These are phyloP conservation scores for Pseudogymnoascus verrucosus DNA, from an alignment of 2,329 filamentous ascomycete genomes.

Conservation along the genomic window DNA sequence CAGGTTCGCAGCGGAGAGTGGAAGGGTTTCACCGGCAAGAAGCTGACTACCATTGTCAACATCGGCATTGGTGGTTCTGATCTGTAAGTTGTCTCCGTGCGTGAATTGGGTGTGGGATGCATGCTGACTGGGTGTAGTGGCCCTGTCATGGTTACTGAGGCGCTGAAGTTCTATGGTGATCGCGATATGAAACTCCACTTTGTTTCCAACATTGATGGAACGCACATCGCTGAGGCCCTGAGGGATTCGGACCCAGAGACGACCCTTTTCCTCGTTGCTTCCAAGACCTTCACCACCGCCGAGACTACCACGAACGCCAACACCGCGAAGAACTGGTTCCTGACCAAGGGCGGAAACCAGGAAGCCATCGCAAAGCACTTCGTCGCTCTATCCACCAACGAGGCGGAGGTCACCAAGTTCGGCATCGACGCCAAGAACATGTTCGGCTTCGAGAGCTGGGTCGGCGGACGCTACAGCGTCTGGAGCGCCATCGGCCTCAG, in stretches of 20 bases:
- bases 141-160: conserved; percentile 98
- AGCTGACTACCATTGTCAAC: conserved; percentile 93
- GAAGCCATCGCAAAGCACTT: conserved; percentile 96
- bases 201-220: conserved; percentile 98
- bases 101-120: too few relatives aligned
- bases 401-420: conserved; percentile 92
- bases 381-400: conserved; percentile 94
- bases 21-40: conserved; percentile 97
- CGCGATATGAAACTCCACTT: conserved; percentile 87
- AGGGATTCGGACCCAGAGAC: conserved; percentile 87
- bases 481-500: conserved; percentile 98
- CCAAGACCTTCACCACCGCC: conserved; percentile 98
- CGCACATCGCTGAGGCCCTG: conserved; percentile 91
- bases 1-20: conserved; percentile 89
- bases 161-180: conserved; percentile 88
- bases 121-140: conserved; percentile 47
- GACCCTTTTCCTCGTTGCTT: conserved; percentile 96
- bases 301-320: conserved; percentile 97
- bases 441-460: conserved; percentile 99
- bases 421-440: conserved; percentile 99
- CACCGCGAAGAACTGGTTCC: conserved; percentile 94
- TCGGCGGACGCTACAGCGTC: conserved; percentile 95
- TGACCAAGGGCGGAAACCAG: conserved; percentile 68
- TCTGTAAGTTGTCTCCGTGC: conserved; percentile 56
- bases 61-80: conserved; percentile 97